Conservation (phyloP, 768 basidiomycete species). For the Mrakia gelida region DNA sequence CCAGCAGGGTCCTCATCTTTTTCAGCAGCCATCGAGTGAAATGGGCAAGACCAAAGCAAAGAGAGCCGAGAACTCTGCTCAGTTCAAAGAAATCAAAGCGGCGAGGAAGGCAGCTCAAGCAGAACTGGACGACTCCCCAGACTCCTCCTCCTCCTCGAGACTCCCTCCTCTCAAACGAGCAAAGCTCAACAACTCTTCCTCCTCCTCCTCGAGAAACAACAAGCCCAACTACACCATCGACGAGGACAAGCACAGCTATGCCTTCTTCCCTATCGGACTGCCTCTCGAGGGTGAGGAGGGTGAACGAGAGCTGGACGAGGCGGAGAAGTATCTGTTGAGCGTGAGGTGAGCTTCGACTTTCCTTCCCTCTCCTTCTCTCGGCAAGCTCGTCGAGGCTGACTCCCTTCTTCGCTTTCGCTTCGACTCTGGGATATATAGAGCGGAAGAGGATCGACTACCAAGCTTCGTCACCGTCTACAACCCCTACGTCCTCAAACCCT, state of each 20-base stretch:
- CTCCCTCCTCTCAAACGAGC: background rate
- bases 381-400: background rate
- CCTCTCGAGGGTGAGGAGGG: slow-evolving; percentile 4
- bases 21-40: background rate
- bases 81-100: background rate
- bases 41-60: slow-evolving; percentile 3
- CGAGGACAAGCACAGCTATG: background rate
- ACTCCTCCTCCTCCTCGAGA: background rate
- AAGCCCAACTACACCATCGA: background rate
- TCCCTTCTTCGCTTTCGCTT: background rate
- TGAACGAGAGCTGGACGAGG: slow-evolving; percentile 6
- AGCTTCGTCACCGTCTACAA: background rate
- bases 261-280: background rate
- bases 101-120: slow-evolving; percentile 3
- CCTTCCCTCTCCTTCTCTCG: background rate
- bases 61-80: background rate
- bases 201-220: background rate
- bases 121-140: background rate
- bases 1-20: background rate
- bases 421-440: background rate
- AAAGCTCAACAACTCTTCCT: background rate
- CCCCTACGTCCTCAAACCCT: background rate
- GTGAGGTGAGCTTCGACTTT: background rate
- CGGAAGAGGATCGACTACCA: background rate
- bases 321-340: slow-evolving; percentile 4